These are phyloP conservation scores for Magnaporthiopsis rhizophila DNA, from an alignment of 2,329 filamentous ascomycete genomes.

Conservation along the genomic window DNA sequence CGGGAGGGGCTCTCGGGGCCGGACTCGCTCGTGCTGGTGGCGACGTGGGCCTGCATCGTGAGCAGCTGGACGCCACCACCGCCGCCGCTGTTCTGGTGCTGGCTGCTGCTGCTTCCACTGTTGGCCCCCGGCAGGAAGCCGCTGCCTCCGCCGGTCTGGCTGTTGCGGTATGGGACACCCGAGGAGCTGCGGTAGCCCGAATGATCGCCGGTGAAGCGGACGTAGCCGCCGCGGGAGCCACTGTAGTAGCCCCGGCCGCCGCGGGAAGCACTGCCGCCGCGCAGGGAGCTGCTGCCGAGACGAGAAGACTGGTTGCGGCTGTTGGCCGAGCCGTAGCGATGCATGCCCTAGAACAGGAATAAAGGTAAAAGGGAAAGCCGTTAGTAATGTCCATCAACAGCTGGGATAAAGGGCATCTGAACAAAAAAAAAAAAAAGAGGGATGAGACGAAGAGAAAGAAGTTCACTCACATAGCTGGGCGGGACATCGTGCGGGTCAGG, in stretches of 20 bases:
- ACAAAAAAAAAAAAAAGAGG: too few relatives aligned
- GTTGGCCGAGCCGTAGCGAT: too few relatives aligned
- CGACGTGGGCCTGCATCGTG: slow-evolving; percentile 3
- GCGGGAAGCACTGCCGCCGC: background rate
- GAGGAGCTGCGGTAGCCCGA: background rate
- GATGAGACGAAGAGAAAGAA: too few relatives aligned
- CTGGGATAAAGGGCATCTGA: too few relatives aligned
- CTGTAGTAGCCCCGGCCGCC: background rate
- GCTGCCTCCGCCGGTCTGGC: background rate
- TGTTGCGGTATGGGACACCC: background rate
- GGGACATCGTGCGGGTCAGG: background rate
- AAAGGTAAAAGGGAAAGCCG: too few relatives aligned
- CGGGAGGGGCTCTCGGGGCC: background rate
- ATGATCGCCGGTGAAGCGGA: background rate
- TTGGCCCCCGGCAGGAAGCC: too few relatives aligned
- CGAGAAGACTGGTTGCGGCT: background rate
- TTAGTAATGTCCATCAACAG: too few relatives aligned
- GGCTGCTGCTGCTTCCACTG: background rate
- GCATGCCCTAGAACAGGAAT: too few relatives aligned
- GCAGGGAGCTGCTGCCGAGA: background rate
- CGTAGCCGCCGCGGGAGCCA: background rate
- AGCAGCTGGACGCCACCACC: background rate
- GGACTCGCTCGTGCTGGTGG: background rate
- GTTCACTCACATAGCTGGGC: too few relatives aligned
- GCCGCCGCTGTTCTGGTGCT: background rate